These are phyloP conservation scores for Cladosporium sphaerospermum DNA, from an alignment of 2,329 filamentous ascomycete species.

Conservation along the genomic window DNA sequence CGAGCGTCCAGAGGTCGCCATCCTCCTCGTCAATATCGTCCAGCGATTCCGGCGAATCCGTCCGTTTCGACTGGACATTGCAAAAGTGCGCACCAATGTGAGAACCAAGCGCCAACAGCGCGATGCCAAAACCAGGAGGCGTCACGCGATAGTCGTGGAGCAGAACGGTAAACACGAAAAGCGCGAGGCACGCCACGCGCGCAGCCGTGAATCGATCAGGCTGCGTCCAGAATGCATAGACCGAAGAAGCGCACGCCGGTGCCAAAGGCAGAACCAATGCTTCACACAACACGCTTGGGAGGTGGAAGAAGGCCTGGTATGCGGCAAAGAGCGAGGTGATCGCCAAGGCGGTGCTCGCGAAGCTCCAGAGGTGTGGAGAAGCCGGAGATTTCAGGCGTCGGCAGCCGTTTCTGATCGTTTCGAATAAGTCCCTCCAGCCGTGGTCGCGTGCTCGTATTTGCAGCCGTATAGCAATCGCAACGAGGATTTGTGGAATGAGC, in stretches of 20 bases:
- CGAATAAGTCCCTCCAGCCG: conserved; percentile 5
- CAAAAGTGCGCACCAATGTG: conserved; percentile 9
- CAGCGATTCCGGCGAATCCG: background rate
- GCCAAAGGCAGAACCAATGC: conserved; percentile 12
- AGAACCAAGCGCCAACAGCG: conserved; percentile 2
- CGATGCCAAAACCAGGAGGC: conserved; percentile 4
- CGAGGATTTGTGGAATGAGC: conserved; percentile 10
- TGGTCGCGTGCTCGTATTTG: background rate
- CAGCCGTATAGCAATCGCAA: conserved; percentile 1
- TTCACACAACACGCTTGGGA: conserved; percentile 11
- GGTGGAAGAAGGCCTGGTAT: conserved; percentile 13
- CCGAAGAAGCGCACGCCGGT: conserved; percentile 2
- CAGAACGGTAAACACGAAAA: conserved; percentile 9
- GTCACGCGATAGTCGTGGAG: conserved; percentile 12
- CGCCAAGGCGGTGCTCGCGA: background rate
- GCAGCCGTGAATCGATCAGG: conserved; percentile 1
- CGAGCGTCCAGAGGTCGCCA: background rate
- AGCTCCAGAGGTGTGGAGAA: conserved; percentile 2
- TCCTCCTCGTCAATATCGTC: conserved; percentile 1
- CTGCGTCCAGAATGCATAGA: conserved; percentile 8
- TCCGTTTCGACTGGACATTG: background rate
- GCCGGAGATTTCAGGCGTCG: conserved; percentile 2
- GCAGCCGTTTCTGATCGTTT: background rate
- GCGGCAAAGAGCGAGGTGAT: conserved; percentile 10
- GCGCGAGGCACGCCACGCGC: conserved; percentile 3